These are phyloP conservation scores for Nothopassalora personata DNA, from an alignment of 2,329 filamentous ascomycete genomes.

Conservation along the genomic window DNA sequence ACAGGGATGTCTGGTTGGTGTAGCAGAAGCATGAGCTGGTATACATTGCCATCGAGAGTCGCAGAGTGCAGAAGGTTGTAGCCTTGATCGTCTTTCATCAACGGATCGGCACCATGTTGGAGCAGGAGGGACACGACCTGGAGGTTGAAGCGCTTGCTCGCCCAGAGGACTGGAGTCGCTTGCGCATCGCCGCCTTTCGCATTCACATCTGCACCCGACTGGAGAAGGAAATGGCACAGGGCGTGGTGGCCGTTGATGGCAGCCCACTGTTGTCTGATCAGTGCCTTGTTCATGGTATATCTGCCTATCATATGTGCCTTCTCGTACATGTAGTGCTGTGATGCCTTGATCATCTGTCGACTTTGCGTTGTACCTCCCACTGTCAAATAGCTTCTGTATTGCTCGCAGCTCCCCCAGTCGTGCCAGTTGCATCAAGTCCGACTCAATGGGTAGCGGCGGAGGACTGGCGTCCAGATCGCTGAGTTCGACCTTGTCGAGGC, in stretches of 20 bases:
- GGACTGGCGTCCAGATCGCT: constrained; percentile 32
- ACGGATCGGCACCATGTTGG: constrained; percentile 83
- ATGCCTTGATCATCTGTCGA: constrained; percentile 89
- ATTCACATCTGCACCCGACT: constrained; percentile 82
- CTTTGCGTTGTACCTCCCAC: constrained; percentile 72
- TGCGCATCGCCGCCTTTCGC: constrained; percentile 91
- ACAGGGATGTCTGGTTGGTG: constrained; percentile 88
- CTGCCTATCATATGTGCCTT: constrained; percentile 5
- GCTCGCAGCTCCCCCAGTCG: constrained; percentile 77
- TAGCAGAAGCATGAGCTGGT: constrained; percentile 79
- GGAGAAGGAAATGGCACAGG: constrained; percentile 92
- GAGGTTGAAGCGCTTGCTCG: constrained; percentile 92
- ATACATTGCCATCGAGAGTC: constrained; percentile 93
- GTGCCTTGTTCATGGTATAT: constrained; percentile 10
- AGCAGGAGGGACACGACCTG: constrained; percentile 92
- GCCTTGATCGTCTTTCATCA: constrained; percentile 87
- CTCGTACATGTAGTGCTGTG: constrained; percentile 80
- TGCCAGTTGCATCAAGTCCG: constrained; percentile 94
- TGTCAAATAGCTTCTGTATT: constrained; percentile 86
- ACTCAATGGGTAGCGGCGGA: constrained; percentile 49
- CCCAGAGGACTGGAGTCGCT: constrained; percentile 93
- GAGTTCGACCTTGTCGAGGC: constrained; percentile 33
- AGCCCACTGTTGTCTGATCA: constrained; percentile 66
- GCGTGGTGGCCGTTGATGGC: constrained; percentile 98
- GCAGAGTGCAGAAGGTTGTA: constrained; percentile 98